Conservation (phyloP, 2,329 filamentous ascomycete genomes). For the Diaporthe vaccinii region DNA sequence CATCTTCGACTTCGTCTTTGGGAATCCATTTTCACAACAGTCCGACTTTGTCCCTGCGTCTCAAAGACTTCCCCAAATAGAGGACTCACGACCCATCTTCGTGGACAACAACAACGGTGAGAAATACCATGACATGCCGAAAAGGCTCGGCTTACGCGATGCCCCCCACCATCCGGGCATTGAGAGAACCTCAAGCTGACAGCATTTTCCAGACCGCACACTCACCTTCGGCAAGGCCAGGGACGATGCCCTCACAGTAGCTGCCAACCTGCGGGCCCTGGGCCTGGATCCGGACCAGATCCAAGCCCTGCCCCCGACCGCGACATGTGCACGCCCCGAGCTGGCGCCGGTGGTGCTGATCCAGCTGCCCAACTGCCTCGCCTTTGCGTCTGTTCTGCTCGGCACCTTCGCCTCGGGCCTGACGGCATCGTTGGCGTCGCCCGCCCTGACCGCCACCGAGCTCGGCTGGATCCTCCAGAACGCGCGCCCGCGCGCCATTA, state of each 20-base stretch:
- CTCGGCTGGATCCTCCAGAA: constrained; percentile 58
- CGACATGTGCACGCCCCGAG: constrained; percentile 54
- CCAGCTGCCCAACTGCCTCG: constrained; percentile 58
- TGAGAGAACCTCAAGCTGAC: constrained; percentile 28
- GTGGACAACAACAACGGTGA: constrained; percentile 56
- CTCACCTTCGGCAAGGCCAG: constrained; percentile 53
- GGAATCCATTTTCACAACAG: constrained; percentile 52
- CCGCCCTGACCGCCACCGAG: constrained; percentile 55
- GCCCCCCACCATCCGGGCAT: neutral
- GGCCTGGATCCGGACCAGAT: constrained; percentile 53
- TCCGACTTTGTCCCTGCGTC: constrained; percentile 48
- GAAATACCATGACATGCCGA: constrained; percentile 32
- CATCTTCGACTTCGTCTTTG: constrained; percentile 54
- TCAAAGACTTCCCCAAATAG: constrained; percentile 51
- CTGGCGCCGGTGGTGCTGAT: constrained; percentile 57
- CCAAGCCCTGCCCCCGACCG: constrained; percentile 53
- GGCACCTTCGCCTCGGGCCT: constrained; percentile 56
- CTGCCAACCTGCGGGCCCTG: constrained; percentile 52
- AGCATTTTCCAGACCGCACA: constrained; percentile 48
- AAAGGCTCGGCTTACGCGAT: no score
- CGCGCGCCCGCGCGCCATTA: constrained; percentile 53
- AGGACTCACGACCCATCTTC: constrained; percentile 53
- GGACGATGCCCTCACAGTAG: constrained; percentile 53
- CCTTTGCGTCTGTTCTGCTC: constrained; percentile 53
- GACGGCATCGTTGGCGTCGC: constrained; percentile 56